Base-by-base conservation (phyloP, 257 asterid species). In the Nicotiana paniculata region DNA sequence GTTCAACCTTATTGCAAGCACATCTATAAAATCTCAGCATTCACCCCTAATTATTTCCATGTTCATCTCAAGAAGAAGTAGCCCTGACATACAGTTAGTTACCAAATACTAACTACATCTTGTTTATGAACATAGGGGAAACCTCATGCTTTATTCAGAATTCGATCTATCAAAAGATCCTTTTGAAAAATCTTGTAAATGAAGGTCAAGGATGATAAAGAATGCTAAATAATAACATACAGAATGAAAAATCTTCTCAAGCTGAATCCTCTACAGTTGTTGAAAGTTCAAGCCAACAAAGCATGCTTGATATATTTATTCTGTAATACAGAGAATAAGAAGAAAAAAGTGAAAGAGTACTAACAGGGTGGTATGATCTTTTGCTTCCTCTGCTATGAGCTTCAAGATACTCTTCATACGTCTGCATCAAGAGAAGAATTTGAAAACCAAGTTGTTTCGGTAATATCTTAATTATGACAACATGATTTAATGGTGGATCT, bases 341-440 rank as follows among this genome's bases (percentile, higher is more conserved):
- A 61, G 37, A 72, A 66, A 39, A 46, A 30, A 63, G 51, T 74
- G 64, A 74, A 78, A 86, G 81, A 63, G 79, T 82, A 88, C 99
- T 91, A 80, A 95, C 99, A 89, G 87, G 84, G 66, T 80, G 88
- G 85, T 88, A 85, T 12, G 64, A 78, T 88, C 82, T 91, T 89
- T 88, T 85, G 88, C 83, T 79, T 83, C 89, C 86, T 86, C 88
- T 90, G 84, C 87, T 85, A 87, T 91, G 93, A 81, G 97, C 98
- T 86, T 93, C 99, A 81, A 93, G 86, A 84, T 95, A 95, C 84
- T 95, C 98, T 89, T 95, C 99, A 91, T 95, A 95, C 28, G 96
- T 92, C 99, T 95, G 92, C 92, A 88, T 79, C 46, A 85, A 48
- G 67, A 81, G 53, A 89, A 17, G 53, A 80, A 24, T 11, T 4